Percentiles rank a stretch among this genome's conserved stretches.
Conservation (phyloP, 139 green algal species). For the Chlorella sp. region DNA sequence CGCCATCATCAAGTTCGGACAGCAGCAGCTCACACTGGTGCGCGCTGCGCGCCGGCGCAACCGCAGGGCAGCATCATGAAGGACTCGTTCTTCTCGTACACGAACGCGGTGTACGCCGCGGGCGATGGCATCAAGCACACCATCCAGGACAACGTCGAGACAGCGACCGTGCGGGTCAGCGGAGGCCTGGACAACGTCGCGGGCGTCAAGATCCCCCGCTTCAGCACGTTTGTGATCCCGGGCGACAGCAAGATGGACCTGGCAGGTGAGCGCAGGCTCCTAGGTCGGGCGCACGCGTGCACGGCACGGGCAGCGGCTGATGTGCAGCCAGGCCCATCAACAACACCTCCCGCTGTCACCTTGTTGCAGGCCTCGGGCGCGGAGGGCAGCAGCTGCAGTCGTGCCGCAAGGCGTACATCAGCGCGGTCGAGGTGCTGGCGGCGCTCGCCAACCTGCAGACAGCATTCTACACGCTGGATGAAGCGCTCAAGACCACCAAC, state of each 20-base stretch:
- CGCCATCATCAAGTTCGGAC: too few species aligned
- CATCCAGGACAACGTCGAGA: slow-evolving; percentile 48
- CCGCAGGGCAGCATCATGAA: slow-evolving; percentile 81
- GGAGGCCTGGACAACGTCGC: slow-evolving; percentile 91
- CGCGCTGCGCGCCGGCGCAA: too few species aligned
- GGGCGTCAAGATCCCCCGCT: slow-evolving; percentile 93
- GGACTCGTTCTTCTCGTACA: slow-evolving; percentile 85
- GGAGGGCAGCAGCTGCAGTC: slow-evolving; percentile 92
- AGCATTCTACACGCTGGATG: slow-evolving; percentile 96
- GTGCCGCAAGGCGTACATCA: slow-evolving; percentile 74
- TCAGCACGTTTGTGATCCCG: slow-evolving; percentile 56
- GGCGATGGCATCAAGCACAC: slow-evolving; percentile 93
- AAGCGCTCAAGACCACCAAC: slow-evolving; percentile 76
- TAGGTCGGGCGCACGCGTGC: too few species aligned
- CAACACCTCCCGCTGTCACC: too few species aligned
- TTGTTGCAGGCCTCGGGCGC: slow-evolving; percentile 67
- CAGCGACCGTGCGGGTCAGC: slow-evolving; percentile 30
- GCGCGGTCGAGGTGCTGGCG: slow-evolving; percentile 85
- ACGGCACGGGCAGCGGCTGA: too few species aligned
- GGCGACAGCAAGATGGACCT: slow-evolving; percentile 83
- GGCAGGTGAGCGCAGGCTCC: slow-evolving; percentile 45
- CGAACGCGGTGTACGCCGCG: slow-evolving; percentile 90
- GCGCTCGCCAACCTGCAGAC: slow-evolving; percentile 93
- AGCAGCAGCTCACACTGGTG: too few species aligned
- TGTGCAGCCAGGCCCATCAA: too few species aligned